These are phyloP conservation scores for Globisporangium echinulatum DNA, from an alignment of 352 stramenopile genomes.

Conservation along the genomic window DNA sequence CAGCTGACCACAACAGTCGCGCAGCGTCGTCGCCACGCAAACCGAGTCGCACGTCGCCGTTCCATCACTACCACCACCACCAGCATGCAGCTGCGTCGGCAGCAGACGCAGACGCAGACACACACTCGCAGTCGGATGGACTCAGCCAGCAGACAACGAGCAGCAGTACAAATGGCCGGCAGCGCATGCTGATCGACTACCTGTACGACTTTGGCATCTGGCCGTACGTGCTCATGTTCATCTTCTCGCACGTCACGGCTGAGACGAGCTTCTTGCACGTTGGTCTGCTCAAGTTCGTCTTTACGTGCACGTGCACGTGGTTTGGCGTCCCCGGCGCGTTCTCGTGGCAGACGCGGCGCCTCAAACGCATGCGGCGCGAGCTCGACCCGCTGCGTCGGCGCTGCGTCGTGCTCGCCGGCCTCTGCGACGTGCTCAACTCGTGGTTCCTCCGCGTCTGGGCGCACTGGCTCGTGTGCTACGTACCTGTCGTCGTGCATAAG, in stretches of 20 bases:
- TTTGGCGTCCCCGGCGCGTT: constrained; percentile 52
- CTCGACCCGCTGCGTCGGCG: constrained; percentile 39
- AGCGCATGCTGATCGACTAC: constrained; percentile 41
- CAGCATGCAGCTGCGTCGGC: not conserved
- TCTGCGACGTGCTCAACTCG: constrained; percentile 58
- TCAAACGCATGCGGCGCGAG: constrained; percentile 36
- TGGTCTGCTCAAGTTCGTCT: constrained; percentile 57
- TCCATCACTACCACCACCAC: constrained; percentile 16
- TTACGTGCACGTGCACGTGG: constrained; percentile 66
- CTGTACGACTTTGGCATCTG: constrained; percentile 68
- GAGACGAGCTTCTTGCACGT: constrained; percentile 37
- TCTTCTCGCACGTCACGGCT: constrained; percentile 38
- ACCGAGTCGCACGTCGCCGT: constrained; percentile 23
- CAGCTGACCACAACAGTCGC: not conserved
- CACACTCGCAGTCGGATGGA: not conserved
- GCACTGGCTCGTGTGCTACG: constrained; percentile 51
- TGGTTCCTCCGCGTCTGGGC: constrained; percentile 51
- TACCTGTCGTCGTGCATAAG: constrained; percentile 18
- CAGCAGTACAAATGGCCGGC: not conserved
- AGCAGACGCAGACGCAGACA: constrained; percentile 4
- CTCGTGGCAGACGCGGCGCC: constrained; percentile 43
- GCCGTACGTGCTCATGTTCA: constrained; percentile 57
- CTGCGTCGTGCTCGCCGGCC: constrained; percentile 43
- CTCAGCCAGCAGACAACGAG: not conserved
- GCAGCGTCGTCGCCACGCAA: not conserved